phyloP scores from a whole-genome alignment of 306 rosid genomes.

The Acacia crassicarpa region DNA sequence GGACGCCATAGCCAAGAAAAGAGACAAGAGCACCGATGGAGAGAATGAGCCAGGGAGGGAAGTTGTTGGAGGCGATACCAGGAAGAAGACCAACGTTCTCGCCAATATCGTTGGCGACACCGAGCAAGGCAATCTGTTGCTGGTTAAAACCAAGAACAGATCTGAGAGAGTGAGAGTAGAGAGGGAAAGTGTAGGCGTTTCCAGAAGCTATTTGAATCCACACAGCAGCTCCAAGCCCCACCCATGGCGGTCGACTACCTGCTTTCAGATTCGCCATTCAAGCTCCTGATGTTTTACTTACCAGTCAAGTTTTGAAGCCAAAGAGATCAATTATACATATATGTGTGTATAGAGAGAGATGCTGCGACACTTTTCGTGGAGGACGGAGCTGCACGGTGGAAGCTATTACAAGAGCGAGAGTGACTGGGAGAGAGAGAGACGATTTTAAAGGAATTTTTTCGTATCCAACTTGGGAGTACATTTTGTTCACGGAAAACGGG shows the following conservation, averaged over 20 bases:
- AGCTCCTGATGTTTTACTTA: no score
- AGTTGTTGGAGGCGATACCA: slow-evolving; percentile 68
- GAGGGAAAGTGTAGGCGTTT: slow-evolving; percentile 57
- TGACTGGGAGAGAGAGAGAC: background rate
- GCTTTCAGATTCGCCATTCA: slow-evolving; percentile 52
- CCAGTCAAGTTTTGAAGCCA: background rate
- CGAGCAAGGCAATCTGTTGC: slow-evolving; percentile 65
- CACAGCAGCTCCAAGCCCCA: slow-evolving; percentile 76
- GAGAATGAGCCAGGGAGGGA: slow-evolving; percentile 77
- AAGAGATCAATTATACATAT: background rate
- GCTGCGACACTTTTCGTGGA: background rate
- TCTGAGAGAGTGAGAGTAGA: slow-evolving; percentile 71
- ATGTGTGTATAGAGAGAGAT: background rate
- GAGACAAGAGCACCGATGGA: slow-evolving; percentile 56
- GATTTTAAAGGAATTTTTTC: no score
- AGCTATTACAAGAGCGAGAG: background rate
- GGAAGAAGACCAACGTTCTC: slow-evolving; percentile 82
- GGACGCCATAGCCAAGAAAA: slow-evolving; percentile 62
- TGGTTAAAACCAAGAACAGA: slow-evolving; percentile 73
- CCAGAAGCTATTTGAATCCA: slow-evolving; percentile 78
- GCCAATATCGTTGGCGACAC: slow-evolving; percentile 80
- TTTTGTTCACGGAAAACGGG: no score
- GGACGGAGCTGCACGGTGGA: background rate
- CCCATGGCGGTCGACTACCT: slow-evolving; percentile 87
- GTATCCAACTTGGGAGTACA: no score